Base-by-base conservation (phyloP, 441 rosid genomes). In the Geranium incanum region DNA sequence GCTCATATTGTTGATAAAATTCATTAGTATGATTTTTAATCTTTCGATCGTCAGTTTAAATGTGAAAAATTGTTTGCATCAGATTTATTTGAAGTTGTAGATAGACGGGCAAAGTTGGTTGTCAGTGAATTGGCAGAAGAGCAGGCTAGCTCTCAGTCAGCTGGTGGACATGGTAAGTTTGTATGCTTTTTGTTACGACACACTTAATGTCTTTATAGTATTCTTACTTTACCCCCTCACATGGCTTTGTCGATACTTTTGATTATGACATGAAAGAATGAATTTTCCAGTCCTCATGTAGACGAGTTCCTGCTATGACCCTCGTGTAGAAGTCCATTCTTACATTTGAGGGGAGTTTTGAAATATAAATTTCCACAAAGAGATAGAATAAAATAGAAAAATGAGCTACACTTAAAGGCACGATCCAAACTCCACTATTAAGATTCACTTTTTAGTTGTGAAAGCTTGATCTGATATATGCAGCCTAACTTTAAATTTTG, bases 11-110 rank as follows among this genome's bases (percentile, higher is more conserved):
- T 59, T 59, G 19, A 13, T 18, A 59, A 15, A 59, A 1, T 19
- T 59, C 64, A 59, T 59, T 16, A 21, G 28, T 64, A 8, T 19
- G n/a, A 9, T 64, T 19, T 64, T 64, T 23, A 2, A 28, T 36
- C n/a, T 33, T 3, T 3, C 21, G 6, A 68, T 76, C 68, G 12
- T 52, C 36, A 28, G 21, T 12, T 67, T 50, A 67, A 65, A 67
- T 36, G 69, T 37, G 23, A 9, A 18, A 38, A 38, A 48, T 15
- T 55, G 19, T 45, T 66, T 75, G 19, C 67, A 50, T 68, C 79
- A 95, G 99, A 89, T 89, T 84, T 95, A 71, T 86, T 95, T 73
- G 97, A 93, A 88, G 96, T 88, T 74, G 97, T 95, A 68, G 99
- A 95, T 82, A 91, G 97, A 73, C 82, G 95, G 75, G 99, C 99